Evolutionary conservation across 805 yeast species (phyloP), one percentile per base, ranked within the genome.

Genomic region (Blastobotrys muscicola): DNA sequence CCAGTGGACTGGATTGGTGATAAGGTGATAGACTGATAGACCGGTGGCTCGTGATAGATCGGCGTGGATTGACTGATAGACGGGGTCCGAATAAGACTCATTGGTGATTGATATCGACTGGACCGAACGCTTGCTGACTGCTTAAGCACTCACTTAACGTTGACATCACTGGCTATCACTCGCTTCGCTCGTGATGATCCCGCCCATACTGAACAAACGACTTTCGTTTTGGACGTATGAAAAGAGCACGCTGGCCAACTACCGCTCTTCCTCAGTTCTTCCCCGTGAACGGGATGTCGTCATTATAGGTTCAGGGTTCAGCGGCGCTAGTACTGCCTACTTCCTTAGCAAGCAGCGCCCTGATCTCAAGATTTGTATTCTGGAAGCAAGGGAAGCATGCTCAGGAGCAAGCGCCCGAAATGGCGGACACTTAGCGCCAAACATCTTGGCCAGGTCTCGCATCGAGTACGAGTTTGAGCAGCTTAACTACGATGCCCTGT

Each of bases 401-500:
- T 56, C 66, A 8, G 71, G 72, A 30, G 76, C 75, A 5, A 68
- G 74, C 1, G 75, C 72, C 6, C 56, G 76, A 44, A 71, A 71
- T 45, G 75, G 76, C 15, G 76, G 76, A 2, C 76, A 71, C 48
- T 49, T 72, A 44, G 68, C 69, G 38, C 74, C 74, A 4, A 30
- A 43, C 26, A 41, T 37, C 29, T 32, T 38, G 6, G 13, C 39
- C 31, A 31, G 37, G 4, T 8, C 29, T 9, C 36, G 34, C 26
- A 20, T 20, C 4, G 26, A 20, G 26, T 20, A 20, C 14, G 41
- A 37, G n/a, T 48, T 45, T 33, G 51, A 48, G 29, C 16, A 33
- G 12, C 35, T 13, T 37, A 48, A 48, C 42, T 48, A 36, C 32
- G 32, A 43, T 14, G 45, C 42, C 9, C 16, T 48, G 9, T 33